A percentile compares a stretch with the other conserved stretches of the same genome.
Evolutionary conservation across 352 stramenopile genomes (phyloP).

Genomic region (Globisporangium cystogenes): DNA sequence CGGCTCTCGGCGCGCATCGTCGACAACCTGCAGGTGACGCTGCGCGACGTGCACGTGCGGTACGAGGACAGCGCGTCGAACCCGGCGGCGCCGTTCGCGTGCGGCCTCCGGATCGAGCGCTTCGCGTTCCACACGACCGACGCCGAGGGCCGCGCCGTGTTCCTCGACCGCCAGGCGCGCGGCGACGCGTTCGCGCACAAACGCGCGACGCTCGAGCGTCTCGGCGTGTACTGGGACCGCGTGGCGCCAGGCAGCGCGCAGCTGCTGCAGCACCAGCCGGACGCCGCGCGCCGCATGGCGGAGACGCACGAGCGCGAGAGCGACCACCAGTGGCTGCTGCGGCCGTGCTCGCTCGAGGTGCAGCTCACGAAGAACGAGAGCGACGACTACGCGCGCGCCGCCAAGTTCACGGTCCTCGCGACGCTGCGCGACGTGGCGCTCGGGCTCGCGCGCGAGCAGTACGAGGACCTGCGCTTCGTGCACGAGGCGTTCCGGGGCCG

Average conservation of each 20-base stretch:
- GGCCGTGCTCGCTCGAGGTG: conserved; percentile 43
- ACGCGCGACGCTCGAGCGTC: conserved; percentile 37
- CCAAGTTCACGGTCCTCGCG: conserved; percentile 64
- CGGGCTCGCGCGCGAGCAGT: conserved; percentile 66
- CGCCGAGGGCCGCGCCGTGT: conserved; percentile 50
- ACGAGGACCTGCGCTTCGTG: conserved; percentile 77
- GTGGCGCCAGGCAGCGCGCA: conserved; percentile 14
- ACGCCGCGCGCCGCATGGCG: conserved; percentile 36
- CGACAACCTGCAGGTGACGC: conserved; percentile 75
- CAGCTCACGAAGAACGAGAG: conserved; percentile 82
- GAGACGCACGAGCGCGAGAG: no score
- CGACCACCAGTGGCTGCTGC: conserved; percentile 36
- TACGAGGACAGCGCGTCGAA: conserved; percentile 77
- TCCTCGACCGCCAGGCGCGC: conserved; percentile 49
- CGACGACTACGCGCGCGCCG: conserved; percentile 46
- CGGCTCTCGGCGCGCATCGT: conserved; percentile 71
- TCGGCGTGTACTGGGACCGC: conserved; percentile 69
- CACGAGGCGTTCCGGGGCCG: conserved; percentile 57
- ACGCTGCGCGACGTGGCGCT: conserved; percentile 41
- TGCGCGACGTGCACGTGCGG: conserved; percentile 62
- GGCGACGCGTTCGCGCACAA: conserved; percentile 55
- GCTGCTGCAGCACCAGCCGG: conserved; percentile 29
- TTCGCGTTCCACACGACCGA: conserved; percentile 77
- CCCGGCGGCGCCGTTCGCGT: conserved; percentile 55
- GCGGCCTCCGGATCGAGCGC: conserved; percentile 56